Conservation (phyloP, 768 basidiomycete species). For the Leccinellum rugosiceps region DNA sequence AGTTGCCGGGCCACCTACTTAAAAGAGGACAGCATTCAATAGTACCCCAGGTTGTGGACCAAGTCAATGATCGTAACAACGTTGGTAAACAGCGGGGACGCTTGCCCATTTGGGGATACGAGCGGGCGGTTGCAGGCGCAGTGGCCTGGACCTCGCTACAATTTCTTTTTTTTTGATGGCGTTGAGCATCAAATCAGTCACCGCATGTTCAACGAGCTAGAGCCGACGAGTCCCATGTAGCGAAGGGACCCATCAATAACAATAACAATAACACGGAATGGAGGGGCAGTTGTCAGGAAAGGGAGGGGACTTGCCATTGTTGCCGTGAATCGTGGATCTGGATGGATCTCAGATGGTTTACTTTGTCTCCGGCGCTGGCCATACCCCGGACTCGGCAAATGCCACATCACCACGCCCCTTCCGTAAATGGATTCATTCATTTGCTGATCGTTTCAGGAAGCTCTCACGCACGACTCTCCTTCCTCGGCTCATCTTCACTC, state of each 20-base stretch:
- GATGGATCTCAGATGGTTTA: slow-evolving; percentile 31
- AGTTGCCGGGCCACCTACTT: slow-evolving; percentile 12
- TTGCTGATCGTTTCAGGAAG: neutral
- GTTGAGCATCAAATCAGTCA: neutral
- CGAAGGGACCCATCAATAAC: neutral
- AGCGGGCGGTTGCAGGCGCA: slow-evolving; percentile 4
- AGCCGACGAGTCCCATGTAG: neutral
- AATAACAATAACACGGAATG: slow-evolving; percentile 2
- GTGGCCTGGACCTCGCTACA: neutral
- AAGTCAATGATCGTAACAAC: neutral
- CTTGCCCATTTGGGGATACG: slow-evolving; percentile 9
- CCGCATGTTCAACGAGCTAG: neutral
- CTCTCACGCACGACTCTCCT: neutral
- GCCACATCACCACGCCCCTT: slow-evolving; percentile 13
- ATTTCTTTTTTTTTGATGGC: neutral
- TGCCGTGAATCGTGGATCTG: slow-evolving; percentile 18
- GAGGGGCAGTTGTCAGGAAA: neutral
- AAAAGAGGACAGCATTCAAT: slow-evolving; percentile 8
- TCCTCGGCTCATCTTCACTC: slow-evolving; percentile 5
- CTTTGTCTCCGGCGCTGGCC: slow-evolving; percentile 31
- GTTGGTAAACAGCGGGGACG: slow-evolving; percentile 5
- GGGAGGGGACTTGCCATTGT: neutral
- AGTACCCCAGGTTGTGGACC: neutral
- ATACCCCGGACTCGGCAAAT: slow-evolving; percentile 32
- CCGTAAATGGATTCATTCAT: neutral